Conservation (phyloP, 1,284 basidiomycete genomes). For the Tylopilus orsonianus region DNA sequence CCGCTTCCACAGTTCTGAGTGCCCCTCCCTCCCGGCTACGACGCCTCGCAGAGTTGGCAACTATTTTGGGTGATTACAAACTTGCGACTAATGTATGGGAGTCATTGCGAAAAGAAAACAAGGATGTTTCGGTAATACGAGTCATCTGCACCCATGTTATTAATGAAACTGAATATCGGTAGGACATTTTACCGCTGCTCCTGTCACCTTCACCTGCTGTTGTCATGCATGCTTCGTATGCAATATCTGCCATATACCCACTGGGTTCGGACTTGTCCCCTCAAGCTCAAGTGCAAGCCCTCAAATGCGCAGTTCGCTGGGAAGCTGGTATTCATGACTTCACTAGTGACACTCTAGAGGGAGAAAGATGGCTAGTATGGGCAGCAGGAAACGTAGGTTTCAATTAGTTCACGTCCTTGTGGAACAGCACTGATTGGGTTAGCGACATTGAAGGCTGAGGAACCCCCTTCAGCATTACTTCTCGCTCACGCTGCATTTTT, state of each 20-base stretch:
- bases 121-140: constrained; percentile 65
- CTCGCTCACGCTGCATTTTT: constrained; percentile 74
- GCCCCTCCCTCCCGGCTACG: constrained; percentile 65
- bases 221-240: constrained; percentile 57
- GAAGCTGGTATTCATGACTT: constrained; percentile 68
- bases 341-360: constrained; percentile 55
- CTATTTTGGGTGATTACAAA: constrained; percentile 88
- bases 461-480: constrained; percentile 71
- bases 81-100: constrained; percentile 89
- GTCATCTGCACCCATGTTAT: constrained; percentile 4
- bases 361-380: constrained; percentile 79
- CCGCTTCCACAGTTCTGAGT: constrained; percentile 28
- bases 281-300: constrained; percentile 59
- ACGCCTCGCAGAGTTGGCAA: constrained; percentile 94
- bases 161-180: constrained; percentile 13
- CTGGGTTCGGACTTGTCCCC: constrained; percentile 52
- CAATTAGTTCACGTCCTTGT: not conserved
- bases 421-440: constrained; percentile 23
- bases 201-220: constrained; percentile 63
- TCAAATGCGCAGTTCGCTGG: constrained; percentile 72
- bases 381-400: constrained; percentile 70
- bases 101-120: constrained; percentile 74
- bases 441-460: constrained; percentile 62
- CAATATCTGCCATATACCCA: constrained; percentile 48
- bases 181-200: constrained; percentile 76